These are phyloP conservation scores for Penicillium brevicompactum DNA, from an alignment of 2,329 filamentous ascomycete genomes.

Conservation along the genomic window DNA sequence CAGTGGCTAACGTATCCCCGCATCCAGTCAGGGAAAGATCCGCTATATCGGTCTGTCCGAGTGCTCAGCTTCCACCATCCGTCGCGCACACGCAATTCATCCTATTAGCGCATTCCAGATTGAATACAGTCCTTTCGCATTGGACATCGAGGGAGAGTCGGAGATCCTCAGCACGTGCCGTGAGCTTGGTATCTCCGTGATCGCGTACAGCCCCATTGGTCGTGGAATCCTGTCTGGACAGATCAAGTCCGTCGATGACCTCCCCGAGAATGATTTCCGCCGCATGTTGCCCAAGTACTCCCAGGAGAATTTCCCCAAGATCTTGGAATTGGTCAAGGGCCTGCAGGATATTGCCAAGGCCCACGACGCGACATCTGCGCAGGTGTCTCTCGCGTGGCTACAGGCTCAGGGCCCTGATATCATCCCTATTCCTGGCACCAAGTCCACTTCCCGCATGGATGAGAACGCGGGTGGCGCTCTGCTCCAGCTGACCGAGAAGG, in stretches of 20 bases:
- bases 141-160: constrained; percentile 50
- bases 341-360: constrained; percentile 53
- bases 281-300: constrained; percentile 50
- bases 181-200: constrained; percentile 59
- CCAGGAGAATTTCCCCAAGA: constrained; percentile 56
- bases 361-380: constrained; percentile 58
- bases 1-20: too few relatives aligned
- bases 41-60: constrained; percentile 52
- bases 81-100: constrained; percentile 52
- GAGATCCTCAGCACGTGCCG: constrained; percentile 57
- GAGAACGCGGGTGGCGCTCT: constrained; percentile 20
- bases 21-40: constrained; percentile 49
- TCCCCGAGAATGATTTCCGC: constrained; percentile 53
- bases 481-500: constrained; percentile 21
- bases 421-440: constrained; percentile 33
- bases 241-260: constrained; percentile 50
- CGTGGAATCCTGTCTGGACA: constrained; percentile 59
- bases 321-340: constrained; percentile 54
- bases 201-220: constrained; percentile 63
- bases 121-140: constrained; percentile 54
- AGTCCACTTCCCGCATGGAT: constrained; percentile 21
- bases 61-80: constrained; percentile 47
- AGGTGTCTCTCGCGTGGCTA: constrained; percentile 67
- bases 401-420: constrained; percentile 54
- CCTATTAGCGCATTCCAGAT: constrained; percentile 53